phyloP scores from a whole-genome alignment of 176 grass and related monocot species.

The Bonia amplexicaulis region DNA sequence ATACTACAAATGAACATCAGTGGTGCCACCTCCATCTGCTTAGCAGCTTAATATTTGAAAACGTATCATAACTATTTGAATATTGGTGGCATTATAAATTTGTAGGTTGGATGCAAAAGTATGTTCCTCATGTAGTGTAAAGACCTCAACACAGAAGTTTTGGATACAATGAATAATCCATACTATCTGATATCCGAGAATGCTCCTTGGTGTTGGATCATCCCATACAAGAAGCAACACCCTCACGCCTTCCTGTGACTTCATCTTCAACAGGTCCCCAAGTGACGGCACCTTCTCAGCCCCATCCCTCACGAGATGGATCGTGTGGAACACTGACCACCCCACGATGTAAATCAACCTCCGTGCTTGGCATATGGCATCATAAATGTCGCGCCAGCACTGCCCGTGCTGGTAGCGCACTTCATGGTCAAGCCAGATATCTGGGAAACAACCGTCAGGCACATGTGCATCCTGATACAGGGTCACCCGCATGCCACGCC shows the following conservation, averaged over 20 bases:
- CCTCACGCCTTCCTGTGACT: slow-evolving; percentile 74
- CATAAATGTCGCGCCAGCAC: slow-evolving; percentile 77
- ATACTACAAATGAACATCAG: background rate
- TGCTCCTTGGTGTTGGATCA: slow-evolving; percentile 68
- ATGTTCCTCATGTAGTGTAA: background rate
- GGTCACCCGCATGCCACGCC: slow-evolving; percentile 57
- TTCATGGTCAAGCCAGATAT: slow-evolving; percentile 61
- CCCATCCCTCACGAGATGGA: slow-evolving; percentile 50
- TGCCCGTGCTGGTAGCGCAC: slow-evolving; percentile 61
- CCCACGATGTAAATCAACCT: slow-evolving; percentile 73
- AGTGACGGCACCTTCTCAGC: slow-evolving; percentile 16
- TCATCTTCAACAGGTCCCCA: slow-evolving; percentile 67
- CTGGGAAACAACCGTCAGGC: slow-evolving; percentile 65
- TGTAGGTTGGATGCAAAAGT: slow-evolving; percentile 10
- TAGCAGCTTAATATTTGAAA: slow-evolving; percentile 21
- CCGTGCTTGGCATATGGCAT: slow-evolving; percentile 67
- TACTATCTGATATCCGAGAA: slow-evolving; percentile 62
- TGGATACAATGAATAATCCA: slow-evolving; percentile 2
- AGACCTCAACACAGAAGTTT: slow-evolving; percentile 14
- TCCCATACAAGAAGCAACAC: slow-evolving; percentile 82
- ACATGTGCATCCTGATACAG: slow-evolving; percentile 88
- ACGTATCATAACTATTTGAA: background rate
- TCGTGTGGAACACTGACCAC: slow-evolving; percentile 73
- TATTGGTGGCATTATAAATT: background rate
- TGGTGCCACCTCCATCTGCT: background rate